Percentiles rank a stretch among this genome's conserved stretches.
Evolutionary conservation across 2,329 filamentous ascomycete genomes (phyloP).

Genomic region (Colletotrichum sp.): DNA sequence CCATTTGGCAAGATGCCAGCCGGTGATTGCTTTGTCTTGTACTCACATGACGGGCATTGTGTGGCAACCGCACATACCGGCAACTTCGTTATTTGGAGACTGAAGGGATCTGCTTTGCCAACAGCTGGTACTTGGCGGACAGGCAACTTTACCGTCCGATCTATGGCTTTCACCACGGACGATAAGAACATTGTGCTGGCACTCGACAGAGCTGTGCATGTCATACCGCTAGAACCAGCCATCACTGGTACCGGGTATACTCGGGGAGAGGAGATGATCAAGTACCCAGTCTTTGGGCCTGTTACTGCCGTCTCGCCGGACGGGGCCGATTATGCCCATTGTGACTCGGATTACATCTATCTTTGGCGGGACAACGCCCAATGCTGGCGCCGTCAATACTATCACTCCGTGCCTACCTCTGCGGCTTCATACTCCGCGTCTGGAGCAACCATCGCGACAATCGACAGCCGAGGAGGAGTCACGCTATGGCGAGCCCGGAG

Average conservation of each 20-base stretch:
- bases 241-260: neutral
- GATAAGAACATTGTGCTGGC: neutral
- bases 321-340: neutral
- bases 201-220: neutral
- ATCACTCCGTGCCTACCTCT: neutral
- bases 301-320: neutral
- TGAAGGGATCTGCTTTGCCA: neutral
- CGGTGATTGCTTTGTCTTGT: neutral
- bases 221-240: neutral
- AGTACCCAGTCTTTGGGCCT: neutral
- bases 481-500: neutral
- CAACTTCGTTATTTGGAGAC: neutral
- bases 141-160: neutral
- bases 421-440: neutral
- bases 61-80: neutral
- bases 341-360: neutral
- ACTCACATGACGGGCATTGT: neutral
- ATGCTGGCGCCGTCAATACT: neutral
- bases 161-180: neutral
- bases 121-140: neutral
- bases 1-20: neutral
- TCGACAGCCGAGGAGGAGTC: neutral
- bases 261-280: neutral
- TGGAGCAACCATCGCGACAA: neutral
- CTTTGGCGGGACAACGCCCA: neutral